A percentile compares a stretch with the other conserved stretches of the same genome.
These are phyloP conservation scores for Chenopodium suecicum DNA, from an alignment of 148 eudicot species.

Conservation along the genomic window DNA sequence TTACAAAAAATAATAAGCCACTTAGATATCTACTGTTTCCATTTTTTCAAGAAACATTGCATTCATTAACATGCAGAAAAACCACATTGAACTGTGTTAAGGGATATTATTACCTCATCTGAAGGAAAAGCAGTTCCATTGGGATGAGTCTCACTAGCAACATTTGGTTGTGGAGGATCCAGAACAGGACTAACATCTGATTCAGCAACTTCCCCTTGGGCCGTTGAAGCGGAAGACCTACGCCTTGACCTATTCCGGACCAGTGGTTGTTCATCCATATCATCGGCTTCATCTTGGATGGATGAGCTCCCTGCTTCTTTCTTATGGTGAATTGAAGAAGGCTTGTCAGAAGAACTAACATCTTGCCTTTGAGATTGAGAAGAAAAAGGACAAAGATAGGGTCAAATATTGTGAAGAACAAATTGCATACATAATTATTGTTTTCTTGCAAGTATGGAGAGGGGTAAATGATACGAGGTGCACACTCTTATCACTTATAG, in stretches of 20 bases:
- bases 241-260: slow-evolving; percentile 76
- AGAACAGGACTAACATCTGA: slow-evolving; percentile 47
- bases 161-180: slow-evolving; percentile 42
- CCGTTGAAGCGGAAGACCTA: slow-evolving; percentile 39
- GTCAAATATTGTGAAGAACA: background rate
- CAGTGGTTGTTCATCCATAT: slow-evolving; percentile 73
- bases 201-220: slow-evolving; percentile 42
- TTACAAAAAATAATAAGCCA: too few species aligned
- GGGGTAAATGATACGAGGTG: background rate
- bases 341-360: slow-evolving; percentile 21
- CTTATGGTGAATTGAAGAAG: slow-evolving; percentile 37
- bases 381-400: background rate
- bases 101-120: slow-evolving; percentile 55
- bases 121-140: slow-evolving; percentile 49
- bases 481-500: background rate
- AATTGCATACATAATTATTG: background rate
- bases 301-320: slow-evolving; percentile 65
- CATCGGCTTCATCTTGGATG: slow-evolving; percentile 69
- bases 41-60: background rate
- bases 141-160: slow-evolving; percentile 31
- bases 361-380: slow-evolving; percentile 23
- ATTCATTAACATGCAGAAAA: background rate
- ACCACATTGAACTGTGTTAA: background rate
- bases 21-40: background rate
- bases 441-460: background rate